Conservation (phyloP, 2,329 filamentous ascomycete species). For the Xylaria sp. region DNA sequence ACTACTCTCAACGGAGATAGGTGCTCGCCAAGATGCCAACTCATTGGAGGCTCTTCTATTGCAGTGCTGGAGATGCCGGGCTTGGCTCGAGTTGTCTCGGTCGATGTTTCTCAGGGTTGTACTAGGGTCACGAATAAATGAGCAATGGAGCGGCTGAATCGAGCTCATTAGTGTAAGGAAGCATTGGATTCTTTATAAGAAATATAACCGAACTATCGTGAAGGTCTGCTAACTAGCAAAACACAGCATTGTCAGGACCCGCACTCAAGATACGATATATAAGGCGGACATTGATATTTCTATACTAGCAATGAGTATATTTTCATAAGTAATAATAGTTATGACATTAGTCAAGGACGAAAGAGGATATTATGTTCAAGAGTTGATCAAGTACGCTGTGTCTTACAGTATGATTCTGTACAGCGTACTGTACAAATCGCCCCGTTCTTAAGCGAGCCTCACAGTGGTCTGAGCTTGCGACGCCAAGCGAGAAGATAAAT, state of each 20-base stretch:
- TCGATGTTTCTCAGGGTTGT: not conserved
- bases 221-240: not conserved
- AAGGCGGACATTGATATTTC: not conserved
- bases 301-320: not conserved
- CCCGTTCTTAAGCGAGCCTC: not conserved
- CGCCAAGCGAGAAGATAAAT: conserved; percentile 1
- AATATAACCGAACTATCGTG: not conserved
- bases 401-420: not conserved
- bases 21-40: not conserved
- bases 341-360: too few relatives aligned
- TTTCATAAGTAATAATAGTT: too few relatives aligned
- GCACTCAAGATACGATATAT: not conserved
- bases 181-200: not conserved
- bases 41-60: not conserved
- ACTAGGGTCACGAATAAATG: not conserved
- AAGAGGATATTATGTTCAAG: too few relatives aligned
- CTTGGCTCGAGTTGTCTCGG: not conserved
- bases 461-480: conserved; percentile 20
- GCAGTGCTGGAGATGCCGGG: not conserved
- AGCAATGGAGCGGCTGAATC: not conserved
- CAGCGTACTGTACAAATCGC: not conserved
- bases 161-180: not conserved
- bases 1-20: not conserved
- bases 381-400: too few relatives aligned
- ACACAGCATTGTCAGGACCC: not conserved